Conservation (phyloP, 306 rosid genomes). For the Cucurbita pepo region DNA sequence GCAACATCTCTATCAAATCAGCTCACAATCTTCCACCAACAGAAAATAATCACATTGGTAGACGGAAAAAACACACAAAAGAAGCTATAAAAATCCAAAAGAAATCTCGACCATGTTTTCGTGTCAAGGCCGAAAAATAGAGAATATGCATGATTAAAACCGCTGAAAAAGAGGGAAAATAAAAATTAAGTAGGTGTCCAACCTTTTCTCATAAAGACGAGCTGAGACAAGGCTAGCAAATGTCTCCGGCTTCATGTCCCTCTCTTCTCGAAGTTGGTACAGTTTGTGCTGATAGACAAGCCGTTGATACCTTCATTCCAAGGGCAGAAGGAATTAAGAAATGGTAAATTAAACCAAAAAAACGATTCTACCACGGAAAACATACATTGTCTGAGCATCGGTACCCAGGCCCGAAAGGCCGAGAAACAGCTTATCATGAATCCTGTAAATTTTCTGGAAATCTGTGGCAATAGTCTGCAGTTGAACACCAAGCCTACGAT, state of each 20-base stretch:
- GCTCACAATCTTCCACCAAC: background rate
- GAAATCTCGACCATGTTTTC: background rate
- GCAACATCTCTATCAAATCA: background rate
- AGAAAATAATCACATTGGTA: background rate
- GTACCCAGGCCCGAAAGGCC: slow-evolving; percentile 95
- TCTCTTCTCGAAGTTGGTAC: slow-evolving; percentile 81
- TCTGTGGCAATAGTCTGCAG: slow-evolving; percentile 92
- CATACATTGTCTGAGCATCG: slow-evolving; percentile 87
- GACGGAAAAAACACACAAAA: background rate
- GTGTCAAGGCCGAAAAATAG: background rate
- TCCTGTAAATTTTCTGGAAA: slow-evolving; percentile 62
- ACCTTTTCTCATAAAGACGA: slow-evolving; percentile 79
- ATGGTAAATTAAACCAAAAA: background rate
- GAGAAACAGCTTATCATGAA: slow-evolving; percentile 64
- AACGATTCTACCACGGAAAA: background rate
- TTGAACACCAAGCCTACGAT: slow-evolving; percentile 94
- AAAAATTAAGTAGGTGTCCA: background rate
- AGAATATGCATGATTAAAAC: background rate
- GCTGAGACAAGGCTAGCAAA: slow-evolving; percentile 83
- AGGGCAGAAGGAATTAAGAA: background rate
- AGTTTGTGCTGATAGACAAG: slow-evolving; percentile 74
- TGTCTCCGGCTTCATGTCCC: slow-evolving; percentile 90
- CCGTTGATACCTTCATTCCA: slow-evolving; percentile 44
- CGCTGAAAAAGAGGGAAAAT: background rate
- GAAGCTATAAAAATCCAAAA: background rate